Percentiles rank a stretch among this genome's conserved stretches.
These are phyloP conservation scores for Gloeopeniophorella convolvens DNA, from an alignment of 768 basidiomycete genomes.

Conservation along the genomic window DNA sequence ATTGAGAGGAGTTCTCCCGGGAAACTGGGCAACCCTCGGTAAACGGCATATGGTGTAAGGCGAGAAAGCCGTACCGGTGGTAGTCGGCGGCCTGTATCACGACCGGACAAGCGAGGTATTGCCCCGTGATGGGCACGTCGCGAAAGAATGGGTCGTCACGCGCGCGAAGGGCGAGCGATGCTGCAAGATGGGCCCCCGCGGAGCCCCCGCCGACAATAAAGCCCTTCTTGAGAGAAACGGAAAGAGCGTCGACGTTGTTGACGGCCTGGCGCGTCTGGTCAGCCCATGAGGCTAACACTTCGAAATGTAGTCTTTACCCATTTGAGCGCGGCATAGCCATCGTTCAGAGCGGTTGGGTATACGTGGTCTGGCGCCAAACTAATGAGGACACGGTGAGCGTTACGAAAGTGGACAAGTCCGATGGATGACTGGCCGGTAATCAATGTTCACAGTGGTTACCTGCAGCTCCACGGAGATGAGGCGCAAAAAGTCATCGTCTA, in stretches of 20 bases:
- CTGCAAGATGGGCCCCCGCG: conserved; percentile 23
- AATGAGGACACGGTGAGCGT: background rate
- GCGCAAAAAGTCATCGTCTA: conserved; percentile 18
- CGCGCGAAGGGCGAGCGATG: conserved; percentile 21
- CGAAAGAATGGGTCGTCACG: conserved; percentile 23
- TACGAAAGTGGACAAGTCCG: background rate
- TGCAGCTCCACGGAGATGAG: conserved; percentile 12
- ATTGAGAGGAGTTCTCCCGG: conserved; percentile 3
- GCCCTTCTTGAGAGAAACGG: conserved; percentile 20
- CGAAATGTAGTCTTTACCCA: conserved; percentile 12
- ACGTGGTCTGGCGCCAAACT: conserved; percentile 21
- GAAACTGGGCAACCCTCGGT: background rate
- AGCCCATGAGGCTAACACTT: no score
- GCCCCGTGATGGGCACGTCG: conserved; percentile 23
- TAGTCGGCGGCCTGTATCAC: conserved; percentile 20
- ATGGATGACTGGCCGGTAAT: conserved; percentile 14
- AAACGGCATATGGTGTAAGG: no score
- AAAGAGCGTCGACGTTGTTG: conserved; percentile 9
- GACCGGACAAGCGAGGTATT: conserved; percentile 21
- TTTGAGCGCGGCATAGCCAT: conserved; percentile 23
- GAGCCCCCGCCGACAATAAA: conserved; percentile 25
- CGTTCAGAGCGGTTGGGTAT: conserved; percentile 21
- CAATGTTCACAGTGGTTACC: conserved; percentile 13
- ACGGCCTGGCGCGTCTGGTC: conserved; percentile 15
- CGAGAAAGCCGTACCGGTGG: conserved; percentile 16